Evolutionary conservation across 2,329 filamentous ascomycete genomes (phyloP).

Genomic region (Pseudonectria foliicola): DNA sequence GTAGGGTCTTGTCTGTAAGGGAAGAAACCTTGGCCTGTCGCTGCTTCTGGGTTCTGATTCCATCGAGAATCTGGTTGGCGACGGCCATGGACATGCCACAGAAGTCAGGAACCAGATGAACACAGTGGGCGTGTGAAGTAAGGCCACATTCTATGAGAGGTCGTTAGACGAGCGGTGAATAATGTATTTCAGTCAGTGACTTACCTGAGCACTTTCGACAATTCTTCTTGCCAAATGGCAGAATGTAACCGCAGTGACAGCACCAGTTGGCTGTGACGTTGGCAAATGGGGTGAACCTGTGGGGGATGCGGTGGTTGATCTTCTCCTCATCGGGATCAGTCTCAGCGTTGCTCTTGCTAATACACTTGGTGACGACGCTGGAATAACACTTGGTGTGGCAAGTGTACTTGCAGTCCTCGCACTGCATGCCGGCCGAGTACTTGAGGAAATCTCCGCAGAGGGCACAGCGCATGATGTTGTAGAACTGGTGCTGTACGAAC

Average conservation of each 20-base stretch:
- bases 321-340: conserved; percentile 98
- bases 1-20: conserved; percentile 61
- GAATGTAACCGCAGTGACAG: conserved; percentile 94
- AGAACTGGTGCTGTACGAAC: conserved; percentile 97
- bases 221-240: conserved; percentile 93
- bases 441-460: conserved; percentile 98
- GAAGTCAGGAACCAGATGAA: conserved; percentile 95
- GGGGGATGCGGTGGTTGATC: conserved; percentile 98
- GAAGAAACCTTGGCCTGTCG: conserved; percentile 49
- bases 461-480: conserved; percentile 99
- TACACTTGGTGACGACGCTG: conserved; percentile 98
- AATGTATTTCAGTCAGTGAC: conserved; percentile 18
- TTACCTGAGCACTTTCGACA: conserved; percentile 83
- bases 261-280: conserved; percentile 99
- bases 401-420: conserved; percentile 98
- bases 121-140: conserved; percentile 84
- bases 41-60: conserved; percentile 73
- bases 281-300: conserved; percentile 92
- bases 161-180: conserved; percentile 19
- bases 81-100: conserved; percentile 99
- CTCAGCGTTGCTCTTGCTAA: conserved; percentile 98
- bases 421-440: conserved; percentile 98
- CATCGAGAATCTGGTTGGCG: conserved; percentile 86
- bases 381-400: conserved; percentile 97
- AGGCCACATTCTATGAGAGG: conserved; percentile 67